Conservation (phyloP, 305 asterid species). For the Caryopteris hybrid region DNA sequence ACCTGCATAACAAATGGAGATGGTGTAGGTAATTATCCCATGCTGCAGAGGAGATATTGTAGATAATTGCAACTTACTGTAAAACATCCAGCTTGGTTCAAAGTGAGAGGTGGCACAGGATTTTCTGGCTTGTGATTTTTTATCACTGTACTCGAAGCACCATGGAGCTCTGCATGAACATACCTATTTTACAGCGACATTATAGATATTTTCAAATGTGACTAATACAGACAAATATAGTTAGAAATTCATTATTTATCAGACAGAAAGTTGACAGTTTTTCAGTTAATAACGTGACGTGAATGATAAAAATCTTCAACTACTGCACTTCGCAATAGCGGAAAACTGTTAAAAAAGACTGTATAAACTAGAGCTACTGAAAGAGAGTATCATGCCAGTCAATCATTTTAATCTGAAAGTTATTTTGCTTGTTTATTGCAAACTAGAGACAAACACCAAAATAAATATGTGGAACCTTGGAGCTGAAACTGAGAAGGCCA, state of each 20-base stretch:
- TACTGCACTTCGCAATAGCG: neutral
- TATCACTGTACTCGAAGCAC: slow-evolving; percentile 96
- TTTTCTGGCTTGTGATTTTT: slow-evolving; percentile 89
- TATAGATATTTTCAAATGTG: neutral
- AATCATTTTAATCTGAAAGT: slow-evolving; percentile 8
- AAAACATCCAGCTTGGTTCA: slow-evolving; percentile 95
- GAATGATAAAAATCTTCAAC: slow-evolving; percentile 5
- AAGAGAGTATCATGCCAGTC: neutral
- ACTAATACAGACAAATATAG: neutral
- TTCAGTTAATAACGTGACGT: slow-evolving; percentile 1
- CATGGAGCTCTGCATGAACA: slow-evolving; percentile 96
- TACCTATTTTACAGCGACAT: slow-evolving; percentile 49
- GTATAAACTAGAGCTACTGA: neutral
- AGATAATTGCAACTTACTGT: slow-evolving; percentile 52
- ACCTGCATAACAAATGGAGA: slow-evolving; percentile 50
- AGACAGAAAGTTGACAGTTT: neutral
- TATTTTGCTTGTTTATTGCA: neutral
- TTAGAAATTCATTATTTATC: neutral
- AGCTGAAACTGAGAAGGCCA: slow-evolving; percentile 5
- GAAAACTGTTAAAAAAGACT: neutral
- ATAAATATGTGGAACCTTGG: neutral
- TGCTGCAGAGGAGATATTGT: slow-evolving; percentile 7
- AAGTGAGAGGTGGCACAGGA: slow-evolving; percentile 91
- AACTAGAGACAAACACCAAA: slow-evolving; percentile 9
- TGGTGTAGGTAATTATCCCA: neutral